Evolutionary conservation across 805 yeast species (phyloP).

Genomic region (Candida easanensis): DNA sequence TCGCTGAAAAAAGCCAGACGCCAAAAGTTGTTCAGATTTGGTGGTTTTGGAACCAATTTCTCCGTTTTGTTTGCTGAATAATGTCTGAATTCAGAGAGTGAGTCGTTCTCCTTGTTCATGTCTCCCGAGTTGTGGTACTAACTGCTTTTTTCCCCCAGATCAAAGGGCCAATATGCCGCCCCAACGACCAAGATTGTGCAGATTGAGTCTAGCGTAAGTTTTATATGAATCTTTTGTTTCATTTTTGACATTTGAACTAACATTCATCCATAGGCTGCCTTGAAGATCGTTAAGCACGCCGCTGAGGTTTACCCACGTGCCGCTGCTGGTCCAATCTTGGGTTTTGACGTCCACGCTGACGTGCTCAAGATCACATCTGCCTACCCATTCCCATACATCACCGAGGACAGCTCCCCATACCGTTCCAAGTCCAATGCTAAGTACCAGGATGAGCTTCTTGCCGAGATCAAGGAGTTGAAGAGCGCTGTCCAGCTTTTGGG

Average conservation of each 20-base stretch:
- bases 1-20: background rate
- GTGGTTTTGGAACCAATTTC: background rate
- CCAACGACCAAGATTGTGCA: slow-evolving; percentile 22
- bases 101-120: background rate
- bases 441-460: slow-evolving; percentile 67
- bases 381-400: slow-evolving; percentile 60
- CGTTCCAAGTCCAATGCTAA: slow-evolving; percentile 58
- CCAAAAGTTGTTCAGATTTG: background rate
- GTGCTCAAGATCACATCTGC: slow-evolving; percentile 51
- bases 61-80: background rate
- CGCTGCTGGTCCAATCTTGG: slow-evolving; percentile 70
- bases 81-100: slow-evolving; percentile 12
- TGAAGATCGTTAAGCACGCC: slow-evolving; percentile 65
- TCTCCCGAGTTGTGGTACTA: background rate
- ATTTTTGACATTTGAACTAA: slow-evolving; percentile 2
- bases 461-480: slow-evolving; percentile 57
- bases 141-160: background rate
- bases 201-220: slow-evolving; percentile 17
- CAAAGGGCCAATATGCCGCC: slow-evolving; percentile 14
- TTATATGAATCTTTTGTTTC: background rate
- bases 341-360: slow-evolving; percentile 58
- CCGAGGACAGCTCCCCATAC: slow-evolving; percentile 62
- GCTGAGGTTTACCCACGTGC: slow-evolving; percentile 59
- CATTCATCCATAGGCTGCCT: slow-evolving; percentile 15
- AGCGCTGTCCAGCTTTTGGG: slow-evolving; percentile 73